Base-by-base conservation (phyloP, 495 filamentous ascomycete genomes). In the Recurvomyces mirabilis region DNA sequence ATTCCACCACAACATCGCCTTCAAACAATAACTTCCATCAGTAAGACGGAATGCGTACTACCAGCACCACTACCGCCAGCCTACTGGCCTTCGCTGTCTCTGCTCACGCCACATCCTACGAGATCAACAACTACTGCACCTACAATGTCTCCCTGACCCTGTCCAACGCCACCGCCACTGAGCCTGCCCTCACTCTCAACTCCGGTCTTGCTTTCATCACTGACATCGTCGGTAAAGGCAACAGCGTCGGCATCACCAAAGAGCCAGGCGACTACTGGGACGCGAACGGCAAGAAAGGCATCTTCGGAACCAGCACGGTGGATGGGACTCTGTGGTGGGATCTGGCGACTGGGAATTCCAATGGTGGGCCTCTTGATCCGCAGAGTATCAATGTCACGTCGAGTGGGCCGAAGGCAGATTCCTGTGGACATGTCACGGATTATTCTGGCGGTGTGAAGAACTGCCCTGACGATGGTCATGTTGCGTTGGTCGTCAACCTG, bases 271-370 rank as follows among this genome's bases (percentile, higher is more conserved):
- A 33, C 30, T 41, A 46, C 43, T 37, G 24, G 24, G 21, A 6
- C 22, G 18, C 31, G n/a, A 33, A 13, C 7, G 41, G 31, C 19
- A 29, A 26, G 11, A 41, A 32, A 24, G n/a, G 34, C 14, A 20
- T 46, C 32, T 37, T 52, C 23, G 48, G 48, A 7, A 41, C 36
- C 9, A 46, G 26, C 28, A 17, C 22, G 10, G 19, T 12, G 10
- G 28, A 35, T 20, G 42, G 30, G 9, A 46, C 25, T 15, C 12
- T 52, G 25, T 52, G 43, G 45, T 52, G 49, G 49, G 41, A 22
- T 22, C 11, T 52, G 20, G 43, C 28, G 38, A 41, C 32, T 24
- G n/a, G n/a, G n/a, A n/a, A n/a, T n/a, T 15, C 38, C 4, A 26
- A 41, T 4, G 49, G 49, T 24, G 43, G 47, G 20, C 43, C 43